Conservation (phyloP, 108 stramenopile species). For the Pelagomonas calceolata region DNA sequence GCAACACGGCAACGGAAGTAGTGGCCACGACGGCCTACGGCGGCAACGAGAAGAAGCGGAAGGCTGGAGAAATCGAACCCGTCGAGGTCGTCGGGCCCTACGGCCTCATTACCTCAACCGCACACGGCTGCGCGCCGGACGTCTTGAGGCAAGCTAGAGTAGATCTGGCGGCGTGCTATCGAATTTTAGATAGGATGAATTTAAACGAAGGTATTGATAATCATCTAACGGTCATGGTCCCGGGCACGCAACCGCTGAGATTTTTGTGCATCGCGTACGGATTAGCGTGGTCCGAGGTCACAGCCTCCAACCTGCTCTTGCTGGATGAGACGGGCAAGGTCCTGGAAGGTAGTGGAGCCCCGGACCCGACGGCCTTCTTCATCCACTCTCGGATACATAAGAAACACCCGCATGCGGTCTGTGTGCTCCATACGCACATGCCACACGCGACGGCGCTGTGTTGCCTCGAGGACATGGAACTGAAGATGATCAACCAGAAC, state of each 20-base stretch:
- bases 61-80: too few species aligned
- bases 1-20: too few species aligned
- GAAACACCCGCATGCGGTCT: neutral
- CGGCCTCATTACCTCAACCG: too few species aligned
- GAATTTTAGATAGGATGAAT: neutral
- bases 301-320: neutral
- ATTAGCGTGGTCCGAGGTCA: neutral
- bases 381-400: neutral
- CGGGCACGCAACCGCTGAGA: neutral
- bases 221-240: neutral
- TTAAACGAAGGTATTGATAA: neutral
- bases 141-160: neutral
- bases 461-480: neutral
- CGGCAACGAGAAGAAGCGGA: too few species aligned
- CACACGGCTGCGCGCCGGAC: neutral
- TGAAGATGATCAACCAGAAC: neutral
- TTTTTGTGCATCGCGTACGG: neutral
- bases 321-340: neutral
- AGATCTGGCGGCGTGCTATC: neutral
- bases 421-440: neutral
- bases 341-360: neutral
- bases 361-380: neutral
- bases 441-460: neutral
- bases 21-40: too few species aligned
- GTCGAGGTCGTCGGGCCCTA: too few species aligned